Evolutionary conservation across 371 early-diverging fungal species (phyloP), one percentile per base, ranked within the genome.

Genomic region (Mortierella sp.): DNA sequence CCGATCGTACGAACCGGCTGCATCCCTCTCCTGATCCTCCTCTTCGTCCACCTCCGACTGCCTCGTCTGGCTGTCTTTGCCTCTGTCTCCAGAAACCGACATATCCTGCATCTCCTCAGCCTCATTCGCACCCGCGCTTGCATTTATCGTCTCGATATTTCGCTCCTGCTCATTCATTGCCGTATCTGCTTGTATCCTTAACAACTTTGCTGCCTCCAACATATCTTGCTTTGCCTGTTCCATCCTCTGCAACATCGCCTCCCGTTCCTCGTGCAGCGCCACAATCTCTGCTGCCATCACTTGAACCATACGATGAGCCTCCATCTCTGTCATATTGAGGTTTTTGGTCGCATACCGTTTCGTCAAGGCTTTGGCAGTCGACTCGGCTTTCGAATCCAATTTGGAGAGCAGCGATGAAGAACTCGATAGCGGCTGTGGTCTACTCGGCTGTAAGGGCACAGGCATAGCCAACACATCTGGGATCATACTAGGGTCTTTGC

Each of bases 301-400:
- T 21, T 65, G 72, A 6, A 72, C 72, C 72, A 72, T 72, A 19
- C 65, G 34, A 28, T 72, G 72, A 6, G 72, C 72, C 21, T 72
- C 72, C 0, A 66, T 72, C 57, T 72, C 72, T 0, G 72, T 65
- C 66, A 72, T 72, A 54, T 72, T 72, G 12, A 72, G 30, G 19
- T 72, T 72, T 61, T 65, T 72, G 54, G 61, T 60, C 11, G 66
- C 43, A 57, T 72, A 65, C 6, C 66, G 72, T 44, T 72, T 51
- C 14, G 72, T 72, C 72, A 72, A 65, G 7, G 65, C 72, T 42
- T 65, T 60, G 15, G 72, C 72, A 14, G 72, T 48, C 24, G 48
- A 6, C 15, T 61, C 61, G 1, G 72, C 72, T 41, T 70, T 63
- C 32, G 39, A 48, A 30, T 57, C 47, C 43, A 64, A 27, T 2